A percentile compares a stretch with the other conserved stretches of the same genome.
These are phyloP conservation scores for Cymbopogon citratus DNA, from an alignment of 176 grass and related monocot genomes.

Conservation along the genomic window DNA sequence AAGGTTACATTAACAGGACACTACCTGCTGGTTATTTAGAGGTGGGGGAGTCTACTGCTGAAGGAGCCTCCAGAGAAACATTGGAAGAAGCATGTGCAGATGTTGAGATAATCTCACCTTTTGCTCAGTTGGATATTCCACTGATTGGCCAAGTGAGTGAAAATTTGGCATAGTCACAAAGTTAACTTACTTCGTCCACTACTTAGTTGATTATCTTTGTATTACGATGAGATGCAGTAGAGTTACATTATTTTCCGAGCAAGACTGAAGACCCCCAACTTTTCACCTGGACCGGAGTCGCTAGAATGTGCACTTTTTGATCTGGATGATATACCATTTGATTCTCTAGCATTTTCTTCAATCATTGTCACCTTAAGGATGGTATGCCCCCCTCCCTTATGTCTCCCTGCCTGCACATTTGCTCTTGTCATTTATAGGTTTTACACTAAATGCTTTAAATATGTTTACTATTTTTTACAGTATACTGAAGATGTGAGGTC, in stretches of 20 bases:
- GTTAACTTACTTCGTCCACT: conserved; percentile 7
- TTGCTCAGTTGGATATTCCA: conserved; percentile 97
- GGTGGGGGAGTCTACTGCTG: conserved; percentile 76
- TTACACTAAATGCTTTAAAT: neutral
- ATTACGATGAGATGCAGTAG: conserved; percentile 92
- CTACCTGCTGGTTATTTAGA: conserved; percentile 99
- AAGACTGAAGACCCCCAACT: conserved; percentile 68
- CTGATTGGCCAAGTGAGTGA: conserved; percentile 95
- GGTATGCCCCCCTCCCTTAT: conserved; percentile 32
- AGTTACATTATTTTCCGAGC: conserved; percentile 99
- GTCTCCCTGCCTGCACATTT: neutral
- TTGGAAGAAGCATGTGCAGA: conserved; percentile 97
- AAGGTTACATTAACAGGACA: conserved; percentile 52
- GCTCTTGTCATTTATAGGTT: neutral
- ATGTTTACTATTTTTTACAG: conserved; percentile 36
- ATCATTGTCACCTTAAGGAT: conserved; percentile 93
- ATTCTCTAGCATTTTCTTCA: conserved; percentile 96
- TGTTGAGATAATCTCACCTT: conserved; percentile 95
- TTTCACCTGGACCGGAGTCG: conserved; percentile 83
- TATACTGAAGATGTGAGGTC: conserved; percentile 82
- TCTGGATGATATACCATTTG: conserved; percentile 92
- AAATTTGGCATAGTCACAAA: neutral
- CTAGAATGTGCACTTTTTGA: conserved; percentile 81
- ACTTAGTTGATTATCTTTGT: conserved; percentile 43
- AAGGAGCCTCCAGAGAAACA: conserved; percentile 92